These are phyloP conservation scores for Telopea speciosissima DNA, from an alignment of 177 flowering plant genomes.

Conservation along the genomic window DNA sequence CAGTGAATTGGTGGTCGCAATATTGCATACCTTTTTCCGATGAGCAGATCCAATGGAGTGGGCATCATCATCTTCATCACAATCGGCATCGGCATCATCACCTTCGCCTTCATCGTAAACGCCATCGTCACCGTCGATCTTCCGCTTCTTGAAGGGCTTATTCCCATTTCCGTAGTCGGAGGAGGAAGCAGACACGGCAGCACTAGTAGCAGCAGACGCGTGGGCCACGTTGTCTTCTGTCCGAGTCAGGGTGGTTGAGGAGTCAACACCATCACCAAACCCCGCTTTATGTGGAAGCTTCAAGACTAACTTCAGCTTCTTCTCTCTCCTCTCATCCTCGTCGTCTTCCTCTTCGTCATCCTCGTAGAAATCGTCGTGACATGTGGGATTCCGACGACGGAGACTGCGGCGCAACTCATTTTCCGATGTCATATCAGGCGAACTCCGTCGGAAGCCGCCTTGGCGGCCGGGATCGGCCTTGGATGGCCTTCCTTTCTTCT, in stretches of 20 bases:
- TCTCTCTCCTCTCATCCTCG: constrained; percentile 41
- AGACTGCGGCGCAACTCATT: constrained; percentile 52
- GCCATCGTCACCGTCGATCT: constrained; percentile 28
- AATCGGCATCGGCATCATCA: constrained; percentile 17
- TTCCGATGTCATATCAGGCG: constrained; percentile 11
- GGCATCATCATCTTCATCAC: constrained; percentile 10
- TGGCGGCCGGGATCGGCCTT: constrained; percentile 53
- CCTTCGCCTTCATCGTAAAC: constrained; percentile 17
- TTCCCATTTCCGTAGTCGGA: constrained; percentile 10
- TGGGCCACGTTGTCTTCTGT: constrained; percentile 1
- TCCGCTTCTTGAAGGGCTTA: constrained; percentile 37
- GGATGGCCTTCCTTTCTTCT: constrained; percentile 76
- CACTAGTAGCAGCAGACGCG: no score
- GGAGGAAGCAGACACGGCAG: constrained; percentile 15
- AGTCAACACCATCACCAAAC: constrained; percentile 13
- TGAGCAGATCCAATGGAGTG: constrained; percentile 17
- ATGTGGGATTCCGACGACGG: constrained; percentile 52
- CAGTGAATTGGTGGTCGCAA: background rate
- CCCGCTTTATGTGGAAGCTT: constrained; percentile 32
- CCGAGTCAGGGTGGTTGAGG: constrained; percentile 6
- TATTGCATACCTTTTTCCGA: constrained; percentile 15
- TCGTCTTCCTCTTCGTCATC: constrained; percentile 37
- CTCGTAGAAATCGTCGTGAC: constrained; percentile 41
- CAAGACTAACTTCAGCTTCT: constrained; percentile 60
- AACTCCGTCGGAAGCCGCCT: constrained; percentile 3